Base-by-base conservation (phyloP, 768 basidiomycete species). In the Collybia sordida region DNA sequence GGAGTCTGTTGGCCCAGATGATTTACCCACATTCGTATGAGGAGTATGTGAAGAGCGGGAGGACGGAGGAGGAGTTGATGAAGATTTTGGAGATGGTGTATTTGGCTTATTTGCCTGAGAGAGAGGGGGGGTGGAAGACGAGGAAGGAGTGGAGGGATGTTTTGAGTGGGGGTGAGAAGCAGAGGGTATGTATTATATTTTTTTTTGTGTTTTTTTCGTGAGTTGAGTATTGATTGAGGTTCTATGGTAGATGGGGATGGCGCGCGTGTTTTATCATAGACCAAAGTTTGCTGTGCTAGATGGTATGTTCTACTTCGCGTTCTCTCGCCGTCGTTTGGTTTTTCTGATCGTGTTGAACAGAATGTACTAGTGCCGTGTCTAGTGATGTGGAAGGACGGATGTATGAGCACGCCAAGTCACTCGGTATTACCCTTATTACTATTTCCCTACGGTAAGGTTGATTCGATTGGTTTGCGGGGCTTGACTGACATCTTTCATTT, bases 71-170 rank as follows among this genome's bases (percentile, higher is more conserved):
- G 21, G 90, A 93, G 52, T 66, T 98, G 25, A 80, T 85, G 67
- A 74, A 74, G 47, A 93, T 97, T 24, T 68, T 98, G 52, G 80
- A 87, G 59, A 82, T 82, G 53, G 94, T 88, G 9, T 90, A 90
- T 67, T 65, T 98, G 54, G 87, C 77, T 15, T 98, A 98, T 64
- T 64, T 98, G 19, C 89, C 92, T 2, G 79, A 79, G 39, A 71
- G 96, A 22, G 96, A 97, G 65, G 95, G 96, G 0, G 94, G 95
- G 0, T 90, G 92, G 84, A 75, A 74, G 52, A 88, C 92, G 22
- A 72, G 87, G 61, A 98, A 97, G 69, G 95, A 98, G 66, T 98
- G 95, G 95, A 81, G 93, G 55, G 93, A 97, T 69, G 92, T 98
- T 39, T 71, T 96, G 60, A 94, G 92, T 58, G 96, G 96, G 0